These are phyloP conservation scores for Furcasterigmium sp. DNA, from an alignment of 2,329 filamentous ascomycete genomes.

Conservation along the genomic window DNA sequence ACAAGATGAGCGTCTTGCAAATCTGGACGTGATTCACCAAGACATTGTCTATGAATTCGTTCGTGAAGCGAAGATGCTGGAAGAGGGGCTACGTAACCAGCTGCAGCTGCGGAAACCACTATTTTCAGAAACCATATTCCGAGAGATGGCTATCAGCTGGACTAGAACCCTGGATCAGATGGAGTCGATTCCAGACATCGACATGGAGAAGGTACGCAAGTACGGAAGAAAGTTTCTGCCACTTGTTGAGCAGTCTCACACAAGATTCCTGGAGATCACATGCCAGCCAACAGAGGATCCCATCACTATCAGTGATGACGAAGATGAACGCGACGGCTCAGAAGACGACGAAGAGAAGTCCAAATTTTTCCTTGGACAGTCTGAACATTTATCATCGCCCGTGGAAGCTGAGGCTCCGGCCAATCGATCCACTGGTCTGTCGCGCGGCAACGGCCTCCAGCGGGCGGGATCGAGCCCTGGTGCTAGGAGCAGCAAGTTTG, in stretches of 20 bases:
- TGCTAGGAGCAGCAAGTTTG: slow-evolving; percentile 19
- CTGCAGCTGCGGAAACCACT: slow-evolving; percentile 51
- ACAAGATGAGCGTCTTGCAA: slow-evolving; percentile 45
- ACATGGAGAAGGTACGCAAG: slow-evolving; percentile 53
- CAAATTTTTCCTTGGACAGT: slow-evolving; percentile 36
- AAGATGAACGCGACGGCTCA: too few species aligned
- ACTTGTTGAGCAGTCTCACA: slow-evolving; percentile 45
- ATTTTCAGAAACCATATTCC: slow-evolving; percentile 65
- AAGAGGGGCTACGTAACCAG: slow-evolving; percentile 56
- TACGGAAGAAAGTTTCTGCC: slow-evolving; percentile 58
- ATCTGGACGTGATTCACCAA: slow-evolving; percentile 54
- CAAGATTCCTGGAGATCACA: slow-evolving; percentile 46
- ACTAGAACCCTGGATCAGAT: slow-evolving; percentile 59
- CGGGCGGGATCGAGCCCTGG: slow-evolving; percentile 21
- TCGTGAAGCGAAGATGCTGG: slow-evolving; percentile 51
- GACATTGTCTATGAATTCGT: slow-evolving; percentile 63
- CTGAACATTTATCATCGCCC: slow-evolving; percentile 4
- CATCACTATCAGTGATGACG: slow-evolving; percentile 47
- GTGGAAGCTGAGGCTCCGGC: slow-evolving; percentile 7
- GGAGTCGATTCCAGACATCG: slow-evolving; percentile 57
- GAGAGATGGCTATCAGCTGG: slow-evolving; percentile 68
- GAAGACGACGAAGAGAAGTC: too few species aligned
- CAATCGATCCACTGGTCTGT: slow-evolving; percentile 18
- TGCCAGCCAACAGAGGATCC: slow-evolving; percentile 34
- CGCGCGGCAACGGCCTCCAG: slow-evolving; percentile 13